Conservation (phyloP, 1,139 yeast genomes). For the Pichia sp. region DNA sequence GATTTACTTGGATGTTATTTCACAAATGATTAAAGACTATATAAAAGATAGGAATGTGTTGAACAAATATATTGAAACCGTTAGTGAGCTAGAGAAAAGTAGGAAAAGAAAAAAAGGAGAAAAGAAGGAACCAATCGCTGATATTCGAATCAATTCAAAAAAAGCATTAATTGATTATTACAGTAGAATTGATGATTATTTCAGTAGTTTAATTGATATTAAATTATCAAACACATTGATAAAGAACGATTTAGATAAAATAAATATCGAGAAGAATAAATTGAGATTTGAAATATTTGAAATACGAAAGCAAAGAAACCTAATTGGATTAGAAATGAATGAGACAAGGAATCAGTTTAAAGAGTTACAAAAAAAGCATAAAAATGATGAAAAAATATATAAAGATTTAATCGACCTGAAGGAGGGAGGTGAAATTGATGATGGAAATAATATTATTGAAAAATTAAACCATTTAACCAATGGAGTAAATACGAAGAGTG, state of each 20-base stretch:
- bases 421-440: slow-evolving; percentile 1
- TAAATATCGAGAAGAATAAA: slow-evolving; percentile 38
- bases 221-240: slow-evolving; percentile 35
- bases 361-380: slow-evolving; percentile 26
- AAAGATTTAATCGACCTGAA: slow-evolving; percentile 15
- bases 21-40: slow-evolving; percentile 28
- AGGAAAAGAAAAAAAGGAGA: slow-evolving; percentile 2
- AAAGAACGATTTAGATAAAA: slow-evolving; percentile 32
- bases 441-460: slow-evolving; percentile 6
- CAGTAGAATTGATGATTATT: slow-evolving; percentile 22
- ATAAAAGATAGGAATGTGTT: slow-evolving; percentile 15
- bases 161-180: slow-evolving; percentile 20
- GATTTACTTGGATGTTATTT: slow-evolving; percentile 31
- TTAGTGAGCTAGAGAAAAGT: neutral
- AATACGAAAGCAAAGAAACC: slow-evolving; percentile 34
- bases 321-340: slow-evolving; percentile 38
- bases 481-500: slow-evolving; percentile 37
- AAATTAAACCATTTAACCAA: slow-evolving; percentile 26
- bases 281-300: slow-evolving; percentile 37
- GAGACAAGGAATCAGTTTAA: slow-evolving; percentile 33
- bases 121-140: neutral
- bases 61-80: slow-evolving; percentile 8
- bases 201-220: slow-evolving; percentile 29
- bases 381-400: slow-evolving; percentile 19
- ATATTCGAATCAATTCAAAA: slow-evolving; percentile 1